Conservation (phyloP, 129 eudicot genomes). For the Pittosporum tobira region DNA sequence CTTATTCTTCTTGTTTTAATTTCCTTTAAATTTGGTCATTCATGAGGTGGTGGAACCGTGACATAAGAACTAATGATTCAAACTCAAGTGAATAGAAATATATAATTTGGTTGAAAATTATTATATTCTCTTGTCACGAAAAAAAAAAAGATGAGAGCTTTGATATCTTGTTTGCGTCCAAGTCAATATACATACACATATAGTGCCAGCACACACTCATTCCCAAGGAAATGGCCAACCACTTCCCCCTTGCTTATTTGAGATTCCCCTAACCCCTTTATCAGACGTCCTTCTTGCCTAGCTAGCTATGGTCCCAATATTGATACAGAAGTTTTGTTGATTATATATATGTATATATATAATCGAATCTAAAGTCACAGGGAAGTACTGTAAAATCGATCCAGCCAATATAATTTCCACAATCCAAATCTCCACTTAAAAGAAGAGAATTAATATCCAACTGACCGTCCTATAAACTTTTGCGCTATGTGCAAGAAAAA, state of each 20-base stretch:
- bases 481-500: too few relatives aligned
- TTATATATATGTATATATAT: too few relatives aligned
- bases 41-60: background rate
- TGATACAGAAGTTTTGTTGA: background rate
- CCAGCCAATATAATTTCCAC: too few relatives aligned
- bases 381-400: too few relatives aligned
- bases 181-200: background rate
- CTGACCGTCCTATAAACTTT: too few relatives aligned
- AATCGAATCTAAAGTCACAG: too few relatives aligned
- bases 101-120: background rate
- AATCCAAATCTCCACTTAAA: too few relatives aligned
- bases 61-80: background rate
- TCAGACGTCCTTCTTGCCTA: constrained; percentile 1
- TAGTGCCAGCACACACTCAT: background rate
- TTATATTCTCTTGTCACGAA: constrained; percentile 11
- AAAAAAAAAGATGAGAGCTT: constrained; percentile 9
- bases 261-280: background rate
- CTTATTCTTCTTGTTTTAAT: background rate
- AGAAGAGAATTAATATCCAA: too few relatives aligned
- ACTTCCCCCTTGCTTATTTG: background rate
- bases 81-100: background rate
- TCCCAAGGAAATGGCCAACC: constrained; percentile 11
- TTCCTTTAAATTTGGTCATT: too few relatives aligned
- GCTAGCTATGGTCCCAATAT: background rate
- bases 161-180: constrained; percentile 7